Evolutionary conservation across 2,329 filamentous ascomycete genomes (phyloP).

Genomic region (Alternaria metachromatica): DNA sequence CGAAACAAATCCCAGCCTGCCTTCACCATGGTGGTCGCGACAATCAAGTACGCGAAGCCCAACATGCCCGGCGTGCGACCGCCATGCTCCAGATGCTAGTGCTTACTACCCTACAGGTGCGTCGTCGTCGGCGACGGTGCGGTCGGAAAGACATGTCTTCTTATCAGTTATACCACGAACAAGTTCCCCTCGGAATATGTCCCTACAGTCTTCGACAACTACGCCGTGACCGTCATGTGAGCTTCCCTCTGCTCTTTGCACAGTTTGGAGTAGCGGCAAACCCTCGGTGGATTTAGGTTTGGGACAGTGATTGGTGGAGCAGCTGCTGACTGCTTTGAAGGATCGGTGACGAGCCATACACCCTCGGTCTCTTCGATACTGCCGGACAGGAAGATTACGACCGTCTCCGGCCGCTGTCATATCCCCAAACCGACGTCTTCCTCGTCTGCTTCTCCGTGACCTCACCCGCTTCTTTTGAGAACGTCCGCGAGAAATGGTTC

Average conservation of each 20-base stretch:
- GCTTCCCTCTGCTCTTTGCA: conserved; percentile 44
- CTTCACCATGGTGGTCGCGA: conserved; percentile 49
- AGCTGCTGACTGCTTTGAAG: conserved; percentile 58
- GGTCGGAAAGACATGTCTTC: conserved; percentile 97
- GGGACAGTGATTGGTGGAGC: conserved; percentile 7
- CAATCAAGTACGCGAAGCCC: conserved; percentile 49
- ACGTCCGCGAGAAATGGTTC: conserved; percentile 99
- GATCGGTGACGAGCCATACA: conserved; percentile 99
- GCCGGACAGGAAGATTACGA: conserved; percentile 99
- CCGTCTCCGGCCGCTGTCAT: conserved; percentile 91
- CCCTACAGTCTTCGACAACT: conserved; percentile 99
- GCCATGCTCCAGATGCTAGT: conserved; percentile 11
- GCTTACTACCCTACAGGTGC: conserved; percentile 67
- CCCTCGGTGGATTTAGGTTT: background rate
- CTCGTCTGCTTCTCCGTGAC: conserved; percentile 99
- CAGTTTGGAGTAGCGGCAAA: background rate
- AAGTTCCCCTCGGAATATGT: conserved; percentile 99
- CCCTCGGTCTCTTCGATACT: conserved; percentile 95
- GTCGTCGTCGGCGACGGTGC: conserved; percentile 99
- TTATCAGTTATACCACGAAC: conserved; percentile 99
- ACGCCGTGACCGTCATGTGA: conserved; percentile 99
- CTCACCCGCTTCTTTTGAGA: conserved; percentile 96
- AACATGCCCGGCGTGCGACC: background rate
- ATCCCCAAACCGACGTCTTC: conserved; percentile 98
- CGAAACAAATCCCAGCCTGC: background rate